Base-by-base conservation (phyloP, 805 yeast genomes). In the Nakazawaea laoshanensis region DNA sequence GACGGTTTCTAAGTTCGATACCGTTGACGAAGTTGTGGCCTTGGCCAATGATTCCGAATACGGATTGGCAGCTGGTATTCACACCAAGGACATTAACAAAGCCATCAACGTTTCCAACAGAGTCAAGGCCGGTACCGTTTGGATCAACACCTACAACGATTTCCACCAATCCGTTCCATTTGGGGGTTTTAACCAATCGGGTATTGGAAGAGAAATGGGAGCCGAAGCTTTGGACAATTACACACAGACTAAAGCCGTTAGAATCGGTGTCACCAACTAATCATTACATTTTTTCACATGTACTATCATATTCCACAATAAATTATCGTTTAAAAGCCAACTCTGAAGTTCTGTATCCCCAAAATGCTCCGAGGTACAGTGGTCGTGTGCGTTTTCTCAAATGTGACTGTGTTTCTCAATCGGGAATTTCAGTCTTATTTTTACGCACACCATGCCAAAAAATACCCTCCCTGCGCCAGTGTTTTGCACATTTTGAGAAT, bases 121-220 rank as follows among this genome's bases (percentile, higher is more conserved):
- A 53, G 61, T 88, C 36, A 74, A 77, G 48, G 80, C 95, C 39
- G 97, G 97, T 53, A 83, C 89, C 38, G 76, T 88, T 45, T 89
- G 95, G 89, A 72, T 87, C 45, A 88, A 88, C 74, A 75, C 87
- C 38, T 79, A 85, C 60, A 87, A 87, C 61, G 92, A 84, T 52
- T 79, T 86, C 70, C 87, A 87, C 59, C 79, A 68, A 50, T 67
- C 72, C 57, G 81, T 88, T 57, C 96, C 96, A 50, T 88, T 88
- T 58, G 96, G 96, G 48, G 96, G 96, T 29, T 82, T 68, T 66
- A 85, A 85, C 58, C 76, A 77, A 69, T 78, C 92, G 38, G 97
- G 97, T 59, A 66, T 81, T 41, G 96, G 97, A 52, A 75, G 94
- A 59, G 96, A 89, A 67, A 76, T 87, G 70, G 96, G 96, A 50